Conservation (phyloP, 139 green algal genomes). For the Coelastrella sp. region DNA sequence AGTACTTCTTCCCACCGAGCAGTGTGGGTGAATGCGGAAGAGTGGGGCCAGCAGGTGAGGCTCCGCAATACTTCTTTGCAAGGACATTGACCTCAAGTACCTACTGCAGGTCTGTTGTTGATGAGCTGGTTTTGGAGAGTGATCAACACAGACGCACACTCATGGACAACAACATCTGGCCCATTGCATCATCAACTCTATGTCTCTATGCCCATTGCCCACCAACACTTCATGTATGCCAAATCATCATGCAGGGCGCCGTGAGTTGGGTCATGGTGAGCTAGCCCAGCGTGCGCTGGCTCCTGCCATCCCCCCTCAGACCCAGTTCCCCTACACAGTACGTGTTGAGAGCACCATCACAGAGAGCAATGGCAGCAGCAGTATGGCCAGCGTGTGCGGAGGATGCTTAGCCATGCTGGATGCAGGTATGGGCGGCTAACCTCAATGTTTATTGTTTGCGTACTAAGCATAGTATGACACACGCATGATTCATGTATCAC, state of each 20-base stretch:
- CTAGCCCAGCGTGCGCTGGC: conserved; percentile 91
- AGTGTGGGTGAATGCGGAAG: conserved; percentile 93
- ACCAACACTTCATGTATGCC: no score
- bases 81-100: neutral
- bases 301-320: conserved; percentile 80
- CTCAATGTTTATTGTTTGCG: no score
- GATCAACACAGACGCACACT: neutral
- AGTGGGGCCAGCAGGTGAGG: conserved; percentile 65
- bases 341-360: conserved; percentile 97
- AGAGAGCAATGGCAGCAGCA: conserved; percentile 96
- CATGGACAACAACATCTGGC: no score
- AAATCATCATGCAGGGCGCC: conserved; percentile 56
- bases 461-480: no score
- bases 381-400: conserved; percentile 98
- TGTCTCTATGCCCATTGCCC: no score
- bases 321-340: conserved; percentile 87
- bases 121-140: no score
- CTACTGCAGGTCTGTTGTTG: no score
- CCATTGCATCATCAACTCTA: no score
- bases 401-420: conserved; percentile 95
- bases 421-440: conserved; percentile 73
- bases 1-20: conserved; percentile 99
- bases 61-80: neutral
- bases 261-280: conserved; percentile 94
- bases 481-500: no score